phyloP scores from a whole-genome alignment of 352 stramenopile genomes.

The Halophytophthora batemanensis region DNA sequence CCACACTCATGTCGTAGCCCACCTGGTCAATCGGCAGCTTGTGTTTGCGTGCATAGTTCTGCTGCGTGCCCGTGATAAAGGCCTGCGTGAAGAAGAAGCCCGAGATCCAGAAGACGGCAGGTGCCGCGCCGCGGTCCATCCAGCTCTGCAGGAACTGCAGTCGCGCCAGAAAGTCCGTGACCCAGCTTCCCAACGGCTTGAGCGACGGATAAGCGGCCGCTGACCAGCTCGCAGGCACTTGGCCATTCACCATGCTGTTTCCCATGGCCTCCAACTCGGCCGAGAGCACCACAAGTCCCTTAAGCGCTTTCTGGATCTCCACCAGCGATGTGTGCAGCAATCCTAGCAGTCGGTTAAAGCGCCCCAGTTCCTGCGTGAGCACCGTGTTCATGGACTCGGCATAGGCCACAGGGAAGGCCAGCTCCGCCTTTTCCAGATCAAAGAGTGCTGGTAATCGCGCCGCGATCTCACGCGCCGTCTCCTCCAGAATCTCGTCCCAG shows the following conservation, averaged over 20 bases:
- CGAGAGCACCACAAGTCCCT: slow-evolving; percentile 92
- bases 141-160: slow-evolving; percentile 82
- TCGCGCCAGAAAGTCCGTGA: slow-evolving; percentile 87
- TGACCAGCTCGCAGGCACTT: slow-evolving; percentile 85
- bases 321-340: slow-evolving; percentile 76
- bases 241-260: slow-evolving; percentile 91
- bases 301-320: slow-evolving; percentile 91
- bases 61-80: slow-evolving; percentile 92
- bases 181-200: slow-evolving; percentile 91
- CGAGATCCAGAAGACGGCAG: slow-evolving; percentile 91
- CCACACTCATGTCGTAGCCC: slow-evolving; percentile 85
- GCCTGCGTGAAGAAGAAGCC: slow-evolving; percentile 95
- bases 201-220: slow-evolving; percentile 88
- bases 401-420: slow-evolving; percentile 83
- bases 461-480: slow-evolving; percentile 87
- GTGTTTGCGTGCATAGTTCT: slow-evolving; percentile 92
- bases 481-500: slow-evolving; percentile 86
- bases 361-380: slow-evolving; percentile 88
- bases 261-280: slow-evolving; percentile 91
- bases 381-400: slow-evolving; percentile 90
- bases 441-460: slow-evolving; percentile 69
- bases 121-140: slow-evolving; percentile 70
- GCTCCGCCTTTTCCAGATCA: slow-evolving; percentile 88
- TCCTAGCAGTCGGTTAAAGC: slow-evolving; percentile 87
- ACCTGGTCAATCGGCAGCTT: slow-evolving; percentile 91